Evolutionary conservation across 2,329 filamentous ascomycete species (phyloP).

Genomic region (Hirsutella rhossiliensis): DNA sequence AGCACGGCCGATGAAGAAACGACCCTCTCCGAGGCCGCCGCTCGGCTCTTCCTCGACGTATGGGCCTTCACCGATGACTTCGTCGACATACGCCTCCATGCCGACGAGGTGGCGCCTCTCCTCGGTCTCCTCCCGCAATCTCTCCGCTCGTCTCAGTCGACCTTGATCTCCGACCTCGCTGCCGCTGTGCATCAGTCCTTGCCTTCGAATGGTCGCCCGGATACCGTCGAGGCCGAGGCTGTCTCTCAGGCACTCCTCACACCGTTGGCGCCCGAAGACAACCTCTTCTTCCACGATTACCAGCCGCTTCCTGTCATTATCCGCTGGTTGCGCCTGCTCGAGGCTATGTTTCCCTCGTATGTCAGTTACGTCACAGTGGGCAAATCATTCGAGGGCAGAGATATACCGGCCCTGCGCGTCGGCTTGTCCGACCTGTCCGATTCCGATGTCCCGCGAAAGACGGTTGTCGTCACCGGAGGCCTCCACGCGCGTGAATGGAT

Average conservation of each 20-base stretch:
- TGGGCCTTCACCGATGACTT: constrained; percentile 77
- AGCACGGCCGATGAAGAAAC: constrained; percentile 54
- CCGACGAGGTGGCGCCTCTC: constrained; percentile 66
- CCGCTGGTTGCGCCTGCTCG: constrained; percentile 86
- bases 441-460: constrained; percentile 46
- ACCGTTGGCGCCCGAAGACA: constrained; percentile 34
- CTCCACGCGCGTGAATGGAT: constrained; percentile 97
- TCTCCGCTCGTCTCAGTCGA: constrained; percentile 57
- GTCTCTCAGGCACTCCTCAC: constrained; percentile 16
- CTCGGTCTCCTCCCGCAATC: constrained; percentile 66
- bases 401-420: constrained; percentile 71
- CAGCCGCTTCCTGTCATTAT: constrained; percentile 71
- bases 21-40: constrained; percentile 59
- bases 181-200: constrained; percentile 54
- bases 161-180: constrained; percentile 70
- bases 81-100: constrained; percentile 72
- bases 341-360: constrained; percentile 79
- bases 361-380: constrained; percentile 66
- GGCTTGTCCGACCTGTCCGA: constrained; percentile 41
- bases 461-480: constrained; percentile 71
- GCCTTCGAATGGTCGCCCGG: constrained; percentile 10
- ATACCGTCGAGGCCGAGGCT: constrained; percentile 11
- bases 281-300: constrained; percentile 86
- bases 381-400: constrained; percentile 75
- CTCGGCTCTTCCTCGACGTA: constrained; percentile 72